Evolutionary conservation across 257 asterid species (phyloP).

Genomic region (Fraxinus cuspidata): DNA sequence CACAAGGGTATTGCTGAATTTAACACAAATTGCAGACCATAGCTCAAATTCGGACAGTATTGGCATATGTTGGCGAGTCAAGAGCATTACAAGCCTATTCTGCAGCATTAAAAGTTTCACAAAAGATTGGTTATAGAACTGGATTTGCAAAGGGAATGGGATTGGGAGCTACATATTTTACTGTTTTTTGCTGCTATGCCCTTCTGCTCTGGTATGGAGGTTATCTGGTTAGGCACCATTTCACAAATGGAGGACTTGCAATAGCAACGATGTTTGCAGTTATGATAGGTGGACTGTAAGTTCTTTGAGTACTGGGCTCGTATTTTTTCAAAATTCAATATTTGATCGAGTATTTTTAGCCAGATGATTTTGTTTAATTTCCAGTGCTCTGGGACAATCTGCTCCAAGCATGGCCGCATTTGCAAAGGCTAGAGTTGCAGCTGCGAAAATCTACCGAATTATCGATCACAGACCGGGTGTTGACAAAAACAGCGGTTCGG

Average conservation of each 20-base stretch:
- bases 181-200: conserved; percentile 85
- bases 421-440: conserved; percentile 93
- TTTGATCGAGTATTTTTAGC: neutral
- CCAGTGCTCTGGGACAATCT: conserved; percentile 84
- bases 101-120: conserved; percentile 64
- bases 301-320: conserved; percentile 5
- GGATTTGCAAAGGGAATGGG: conserved; percentile 86
- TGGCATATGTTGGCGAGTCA: conserved; percentile 87
- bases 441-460: conserved; percentile 73
- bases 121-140: conserved; percentile 67
- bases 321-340: neutral
- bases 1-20: conserved; percentile 22
- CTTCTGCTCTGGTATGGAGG: conserved; percentile 96
- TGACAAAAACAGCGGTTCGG: conserved; percentile 52
- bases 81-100: conserved; percentile 79
- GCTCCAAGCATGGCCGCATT: conserved; percentile 89
- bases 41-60: conserved; percentile 75
- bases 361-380: neutral
- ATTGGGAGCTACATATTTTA: conserved; percentile 83
- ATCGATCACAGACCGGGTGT: conserved; percentile 79
- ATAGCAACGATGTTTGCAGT: conserved; percentile 92
- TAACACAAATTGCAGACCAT: conserved; percentile 55
- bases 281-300: conserved; percentile 98
- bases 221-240: conserved; percentile 79
- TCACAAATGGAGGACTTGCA: conserved; percentile 88